A percentile compares a stretch with the other conserved stretches of the same genome.
phyloP scores from a whole-genome alignment of 768 basidiomycete species.

The Agrocybe praecox region DNA sequence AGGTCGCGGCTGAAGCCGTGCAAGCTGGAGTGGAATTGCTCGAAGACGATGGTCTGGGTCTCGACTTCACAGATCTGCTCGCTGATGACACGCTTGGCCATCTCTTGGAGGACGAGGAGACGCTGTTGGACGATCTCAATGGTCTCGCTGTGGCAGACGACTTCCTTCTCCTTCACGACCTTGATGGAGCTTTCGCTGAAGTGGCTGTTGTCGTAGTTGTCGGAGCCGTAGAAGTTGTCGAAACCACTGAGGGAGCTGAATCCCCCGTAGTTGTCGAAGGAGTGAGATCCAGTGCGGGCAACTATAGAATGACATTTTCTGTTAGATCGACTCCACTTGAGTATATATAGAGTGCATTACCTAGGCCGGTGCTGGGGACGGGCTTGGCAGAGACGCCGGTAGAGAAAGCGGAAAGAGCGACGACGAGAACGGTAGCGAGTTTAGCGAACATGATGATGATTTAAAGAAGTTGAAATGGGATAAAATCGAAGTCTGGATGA shows the following conservation, averaged over 20 bases:
- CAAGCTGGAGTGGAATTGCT: slow-evolving; percentile 44
- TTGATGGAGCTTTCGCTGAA: slow-evolving; percentile 30
- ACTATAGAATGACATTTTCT: slow-evolving; percentile 7
- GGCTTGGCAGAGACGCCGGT: slow-evolving; percentile 32
- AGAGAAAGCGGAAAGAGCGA: slow-evolving; percentile 33
- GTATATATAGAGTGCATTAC: slow-evolving; percentile 17
- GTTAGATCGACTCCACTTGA: not conserved
- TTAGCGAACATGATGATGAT: slow-evolving; percentile 40
- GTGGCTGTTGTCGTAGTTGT: slow-evolving; percentile 42
- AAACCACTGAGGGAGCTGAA: slow-evolving; percentile 37
- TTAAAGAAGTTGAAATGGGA: slow-evolving; percentile 17
- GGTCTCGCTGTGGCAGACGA: slow-evolving; percentile 40
- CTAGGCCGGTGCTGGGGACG: slow-evolving; percentile 25
- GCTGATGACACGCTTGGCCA: slow-evolving; percentile 48
- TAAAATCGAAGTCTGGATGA: slow-evolving; percentile 14
- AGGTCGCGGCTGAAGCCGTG: slow-evolving; percentile 43
- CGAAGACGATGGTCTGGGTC: slow-evolving; percentile 45
- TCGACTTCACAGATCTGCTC: slow-evolving; percentile 54
- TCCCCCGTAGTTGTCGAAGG: slow-evolving; percentile 42
- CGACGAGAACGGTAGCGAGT: slow-evolving; percentile 26
- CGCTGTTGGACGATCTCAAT: slow-evolving; percentile 48
- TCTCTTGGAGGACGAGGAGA: slow-evolving; percentile 45
- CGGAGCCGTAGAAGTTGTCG: slow-evolving; percentile 47
- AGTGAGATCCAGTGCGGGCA: slow-evolving; percentile 20
- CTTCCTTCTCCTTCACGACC: slow-evolving; percentile 34